Conservation (phyloP, 352 stramenopile genomes). For the Globisporangium heterothallicum region DNA sequence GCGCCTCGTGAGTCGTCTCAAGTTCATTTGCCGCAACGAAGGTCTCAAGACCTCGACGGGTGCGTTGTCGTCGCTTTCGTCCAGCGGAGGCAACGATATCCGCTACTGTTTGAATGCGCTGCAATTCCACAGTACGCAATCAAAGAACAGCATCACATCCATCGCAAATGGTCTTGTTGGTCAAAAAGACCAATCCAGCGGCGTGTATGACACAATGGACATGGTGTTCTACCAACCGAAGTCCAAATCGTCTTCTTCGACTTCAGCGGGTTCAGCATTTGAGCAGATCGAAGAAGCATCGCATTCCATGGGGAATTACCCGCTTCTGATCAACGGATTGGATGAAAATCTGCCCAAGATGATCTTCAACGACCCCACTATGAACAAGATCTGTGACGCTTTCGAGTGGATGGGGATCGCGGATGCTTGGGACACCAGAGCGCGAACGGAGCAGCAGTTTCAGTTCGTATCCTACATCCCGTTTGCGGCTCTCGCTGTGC, state of each 20-base stretch:
- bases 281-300: conserved; percentile 66
- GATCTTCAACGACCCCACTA: conserved; percentile 87
- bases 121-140: conserved; percentile 88
- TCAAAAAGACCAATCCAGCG: conserved; percentile 53
- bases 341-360: conserved; percentile 88
- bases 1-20: conserved; percentile 89
- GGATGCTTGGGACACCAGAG: conserved; percentile 60
- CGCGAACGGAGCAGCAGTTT: conserved; percentile 68
- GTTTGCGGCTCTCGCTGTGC: conserved; percentile 65
- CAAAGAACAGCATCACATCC: conserved; percentile 16
- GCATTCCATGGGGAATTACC: conserved; percentile 69
- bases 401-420: conserved; percentile 84
- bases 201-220: conserved; percentile 63
- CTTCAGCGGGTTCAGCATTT: conserved; percentile 17
- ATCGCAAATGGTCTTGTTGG: conserved; percentile 35
- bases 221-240: conserved; percentile 70
- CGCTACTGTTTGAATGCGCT: conserved; percentile 95
- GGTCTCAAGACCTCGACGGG: conserved; percentile 72
- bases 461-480: conserved; percentile 58
- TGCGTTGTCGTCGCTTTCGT: conserved; percentile 49
- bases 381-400: conserved; percentile 75
- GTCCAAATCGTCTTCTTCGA: conserved; percentile 21
- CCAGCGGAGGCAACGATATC: conserved; percentile 87
- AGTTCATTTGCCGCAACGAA: conserved; percentile 90
- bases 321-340: conserved; percentile 76